A percentile compares a stretch with the other conserved stretches of the same genome.
Evolutionary conservation across 208 protist genomes (phyloP).

Genomic region (Crithidia thermophila): DNA sequence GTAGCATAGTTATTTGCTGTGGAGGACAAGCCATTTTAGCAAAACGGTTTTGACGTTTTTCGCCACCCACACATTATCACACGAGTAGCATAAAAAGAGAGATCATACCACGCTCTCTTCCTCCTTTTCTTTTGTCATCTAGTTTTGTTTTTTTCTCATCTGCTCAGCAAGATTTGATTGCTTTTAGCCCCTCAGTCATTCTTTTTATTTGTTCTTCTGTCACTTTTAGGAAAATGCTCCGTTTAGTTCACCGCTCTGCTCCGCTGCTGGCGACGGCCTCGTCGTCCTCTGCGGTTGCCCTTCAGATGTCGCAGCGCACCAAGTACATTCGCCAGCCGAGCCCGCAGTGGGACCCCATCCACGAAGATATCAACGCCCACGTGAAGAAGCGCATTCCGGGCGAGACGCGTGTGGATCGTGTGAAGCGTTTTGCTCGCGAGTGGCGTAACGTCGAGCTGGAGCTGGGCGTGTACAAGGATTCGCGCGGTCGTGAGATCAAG

Average conservation of each 20-base stretch:
- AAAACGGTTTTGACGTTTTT: not conserved
- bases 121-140: not conserved
- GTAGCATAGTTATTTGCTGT: too few relatives aligned
- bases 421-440: constrained; percentile 87
- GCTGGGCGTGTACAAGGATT: constrained; percentile 88
- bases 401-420: constrained; percentile 88
- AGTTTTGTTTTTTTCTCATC: not conserved
- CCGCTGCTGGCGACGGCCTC: constrained; percentile 13
- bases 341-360: constrained; percentile 83
- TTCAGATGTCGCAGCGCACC: constrained; percentile 37
- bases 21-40: not conserved
- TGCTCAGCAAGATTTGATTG: not conserved
- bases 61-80: not conserved
- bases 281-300: constrained; percentile 5
- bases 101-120: not conserved
- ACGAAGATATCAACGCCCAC: constrained; percentile 92
- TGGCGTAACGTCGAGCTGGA: constrained; percentile 93
- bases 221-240: constrained; percentile 18
- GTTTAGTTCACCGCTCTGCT: constrained; percentile 22
- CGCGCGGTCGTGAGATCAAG: constrained; percentile 87
- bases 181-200: not conserved
- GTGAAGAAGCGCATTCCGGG: constrained; percentile 91
- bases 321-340: constrained; percentile 88
- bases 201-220: constrained; percentile 8
- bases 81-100: not conserved